Evolutionary conservation across 306 rosid genomes (phyloP).

Genomic region (Abrus pulchellus): DNA sequence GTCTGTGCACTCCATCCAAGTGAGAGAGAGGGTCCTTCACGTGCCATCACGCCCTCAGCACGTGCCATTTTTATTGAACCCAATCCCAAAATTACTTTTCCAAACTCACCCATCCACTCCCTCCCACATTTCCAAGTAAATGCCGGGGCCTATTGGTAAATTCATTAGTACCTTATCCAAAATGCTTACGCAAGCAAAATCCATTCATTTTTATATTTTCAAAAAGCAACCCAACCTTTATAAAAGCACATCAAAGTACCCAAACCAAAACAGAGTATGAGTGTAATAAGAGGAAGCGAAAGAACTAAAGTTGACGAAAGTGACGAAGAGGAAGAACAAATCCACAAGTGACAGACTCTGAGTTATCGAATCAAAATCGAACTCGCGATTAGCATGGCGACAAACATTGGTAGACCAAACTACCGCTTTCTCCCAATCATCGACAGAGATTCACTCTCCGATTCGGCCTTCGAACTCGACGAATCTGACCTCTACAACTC

Average conservation of each 20-base stretch:
- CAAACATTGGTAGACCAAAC: slow-evolving; percentile 54
- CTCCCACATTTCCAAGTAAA: neutral
- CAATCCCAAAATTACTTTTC: slow-evolving; percentile 3
- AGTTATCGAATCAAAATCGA: neutral
- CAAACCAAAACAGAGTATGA: slow-evolving; percentile 30
- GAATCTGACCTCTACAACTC: slow-evolving; percentile 82
- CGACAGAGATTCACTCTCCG: slow-evolving; percentile 54
- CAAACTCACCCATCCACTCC: slow-evolving; percentile 45
- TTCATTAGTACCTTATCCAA: slow-evolving; percentile 25
- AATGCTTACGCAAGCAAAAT: slow-evolving; percentile 3
- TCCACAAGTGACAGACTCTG: neutral
- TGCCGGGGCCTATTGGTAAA: slow-evolving; percentile 43
- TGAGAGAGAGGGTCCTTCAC: slow-evolving; percentile 42
- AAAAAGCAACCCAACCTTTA: slow-evolving; percentile 51
- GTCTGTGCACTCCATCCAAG: slow-evolving; percentile 39
- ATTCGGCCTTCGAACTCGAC: slow-evolving; percentile 74
- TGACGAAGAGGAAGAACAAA: neutral
- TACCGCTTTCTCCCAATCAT: slow-evolving; percentile 64
- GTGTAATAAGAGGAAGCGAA: neutral
- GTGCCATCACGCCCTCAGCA: slow-evolving; percentile 40
- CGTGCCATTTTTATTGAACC: slow-evolving; percentile 33
- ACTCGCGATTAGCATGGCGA: slow-evolving; percentile 58
- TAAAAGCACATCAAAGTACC: slow-evolving; percentile 55
- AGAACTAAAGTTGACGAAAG: neutral
- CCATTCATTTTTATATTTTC: neutral